Base-by-base conservation (phyloP, 352 stramenopile genomes). In the Phytophthora syringae region DNA sequence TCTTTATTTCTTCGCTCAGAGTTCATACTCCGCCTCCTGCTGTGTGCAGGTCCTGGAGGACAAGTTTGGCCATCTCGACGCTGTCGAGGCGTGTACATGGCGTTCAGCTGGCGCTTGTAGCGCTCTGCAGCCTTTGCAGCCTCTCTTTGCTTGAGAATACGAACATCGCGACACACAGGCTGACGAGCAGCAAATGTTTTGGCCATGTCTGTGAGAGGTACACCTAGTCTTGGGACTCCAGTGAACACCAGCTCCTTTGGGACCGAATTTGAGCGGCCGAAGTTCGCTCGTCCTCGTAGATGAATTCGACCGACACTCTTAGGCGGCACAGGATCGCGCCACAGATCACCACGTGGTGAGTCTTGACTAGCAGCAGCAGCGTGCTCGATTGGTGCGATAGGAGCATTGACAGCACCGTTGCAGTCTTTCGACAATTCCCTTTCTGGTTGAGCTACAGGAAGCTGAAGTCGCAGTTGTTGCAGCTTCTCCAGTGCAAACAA, bases 121-220 rank as follows among this genome's bases (percentile, higher is more conserved):
- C 65, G 67, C 21, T 76, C 64, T 1, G 81, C 78, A n/a, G 73
- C 70, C n/a, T 82, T 84, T n/a, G 39, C 60, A 0, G 60, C 67
- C 53, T 85, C 80, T 5, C 76, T 57, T 40, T 79, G 64, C 3
- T 74, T 67, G 36, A 90, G 50, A 7, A 72, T 65, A 5, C 81
- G 76, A 5, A 92, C 76, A 40, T 89, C 81, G 24, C 60, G 67
- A 50, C 81, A 89, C 2, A 86, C 60, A 18, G 64, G 61, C 13
- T 37, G 76, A 21, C 45, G 72, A 25, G 59, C 60, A 9, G 71
- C 70, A 52, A 87, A 88, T 15, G 52, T 60, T 56, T 79, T 86
- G 2, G 75, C 76, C 16, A 82, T 58, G 7, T 32, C 20, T 7
- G 83, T 88, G 15, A 92, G 56, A 2, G 76, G 69, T 0, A 89